Percentiles rank a stretch among this genome's conserved stretches.
Conservation (phyloP, 2,329 filamentous ascomycete species). For the Fusarium luffae region DNA sequence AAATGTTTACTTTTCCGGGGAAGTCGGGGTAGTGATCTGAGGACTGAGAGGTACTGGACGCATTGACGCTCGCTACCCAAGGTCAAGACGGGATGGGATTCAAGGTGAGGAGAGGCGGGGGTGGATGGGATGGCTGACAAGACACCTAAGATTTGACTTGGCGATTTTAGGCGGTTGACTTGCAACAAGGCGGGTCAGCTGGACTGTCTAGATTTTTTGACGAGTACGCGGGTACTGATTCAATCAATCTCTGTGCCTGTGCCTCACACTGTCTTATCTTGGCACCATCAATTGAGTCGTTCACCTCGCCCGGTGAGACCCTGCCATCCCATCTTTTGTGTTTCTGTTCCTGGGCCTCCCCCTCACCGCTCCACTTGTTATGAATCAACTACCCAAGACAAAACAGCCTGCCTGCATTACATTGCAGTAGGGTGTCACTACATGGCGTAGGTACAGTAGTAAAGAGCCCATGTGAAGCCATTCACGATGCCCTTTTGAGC, state of each 20-base stretch:
- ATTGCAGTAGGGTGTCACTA: background rate
- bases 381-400: background rate
- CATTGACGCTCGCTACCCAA: background rate
- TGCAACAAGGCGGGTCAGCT: slow-evolving; percentile 16
- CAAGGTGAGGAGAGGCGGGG: background rate
- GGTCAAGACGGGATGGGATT: background rate
- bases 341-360: background rate
- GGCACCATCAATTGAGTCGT: background rate
- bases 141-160: background rate
- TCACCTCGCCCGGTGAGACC: slow-evolving; percentile 2
- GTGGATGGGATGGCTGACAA: background rate
- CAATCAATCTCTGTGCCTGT: background rate
- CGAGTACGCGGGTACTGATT: background rate
- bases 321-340: background rate
- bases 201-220: slow-evolving; percentile 11
- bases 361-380: slow-evolving; percentile 6
- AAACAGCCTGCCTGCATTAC: background rate
- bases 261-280: background rate
- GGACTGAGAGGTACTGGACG: background rate
- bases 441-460: background rate
- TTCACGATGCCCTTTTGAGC: background rate
- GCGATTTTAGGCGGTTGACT: slow-evolving; percentile 16
- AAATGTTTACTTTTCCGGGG: slow-evolving; percentile 15
- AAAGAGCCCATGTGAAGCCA: background rate
- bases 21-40: slow-evolving; percentile 21